phyloP scores from a whole-genome alignment of 306 rosid species.

The Fragaria vesca region DNA sequence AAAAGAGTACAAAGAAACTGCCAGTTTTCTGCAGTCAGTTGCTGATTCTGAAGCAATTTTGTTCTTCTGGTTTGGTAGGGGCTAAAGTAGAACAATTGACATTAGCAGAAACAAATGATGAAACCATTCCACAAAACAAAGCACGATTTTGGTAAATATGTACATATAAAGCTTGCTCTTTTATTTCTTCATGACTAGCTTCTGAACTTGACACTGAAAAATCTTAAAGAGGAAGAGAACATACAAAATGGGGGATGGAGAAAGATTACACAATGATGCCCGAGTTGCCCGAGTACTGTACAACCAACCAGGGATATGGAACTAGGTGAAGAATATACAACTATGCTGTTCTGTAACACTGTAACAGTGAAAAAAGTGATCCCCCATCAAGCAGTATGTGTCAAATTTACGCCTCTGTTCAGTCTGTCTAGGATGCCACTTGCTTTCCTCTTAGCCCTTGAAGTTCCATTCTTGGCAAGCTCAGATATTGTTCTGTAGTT shows the following conservation, averaged over 20 bases:
- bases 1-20: background rate
- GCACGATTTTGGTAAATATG: background rate
- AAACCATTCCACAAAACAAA: background rate
- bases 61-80: background rate
- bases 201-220: conserved; percentile 34
- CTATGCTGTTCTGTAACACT: conserved; percentile 20
- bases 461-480: conserved; percentile 74
- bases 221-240: conserved; percentile 36
- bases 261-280: conserved; percentile 26
- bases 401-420: conserved; percentile 66
- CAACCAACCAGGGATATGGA: conserved; percentile 20
- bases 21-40: background rate
- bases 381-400: conserved; percentile 69
- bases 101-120: background rate
- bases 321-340: conserved; percentile 64
- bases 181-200: conserved; percentile 43
- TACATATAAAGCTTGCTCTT: conserved; percentile 22
- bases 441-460: conserved; percentile 93
- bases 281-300: conserved; percentile 21
- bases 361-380: conserved; percentile 10
- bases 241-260: conserved; percentile 43
- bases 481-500: conserved; percentile 61
- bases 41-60: background rate
- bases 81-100: background rate
- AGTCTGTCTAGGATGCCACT: conserved; percentile 85